A percentile compares a stretch with the other conserved stretches of the same genome.
Evolutionary conservation across 2,329 filamentous ascomycete species (phyloP).

Genomic region (Coniosporium tulheliwenetii): DNA sequence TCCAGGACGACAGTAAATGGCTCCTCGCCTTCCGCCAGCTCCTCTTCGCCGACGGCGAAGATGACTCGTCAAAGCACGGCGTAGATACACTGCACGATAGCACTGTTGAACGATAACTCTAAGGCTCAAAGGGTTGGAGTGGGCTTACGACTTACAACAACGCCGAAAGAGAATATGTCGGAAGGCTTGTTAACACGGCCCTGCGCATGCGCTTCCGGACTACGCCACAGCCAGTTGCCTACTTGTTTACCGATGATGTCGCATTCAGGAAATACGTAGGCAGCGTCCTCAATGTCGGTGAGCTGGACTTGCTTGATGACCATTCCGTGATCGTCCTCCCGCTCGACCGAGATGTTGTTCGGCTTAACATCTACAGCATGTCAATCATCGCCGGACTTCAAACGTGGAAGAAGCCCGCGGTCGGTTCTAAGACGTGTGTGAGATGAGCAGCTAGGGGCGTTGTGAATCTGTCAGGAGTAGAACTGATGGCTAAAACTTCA

Average conservation of each 20-base stretch:
- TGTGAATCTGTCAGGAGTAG: background rate
- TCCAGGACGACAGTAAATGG: slow-evolving; percentile 25
- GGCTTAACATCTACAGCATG: slow-evolving; percentile 24
- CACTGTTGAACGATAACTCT: slow-evolving; percentile 4
- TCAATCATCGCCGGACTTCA: slow-evolving; percentile 6
- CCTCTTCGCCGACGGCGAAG: slow-evolving; percentile 21
- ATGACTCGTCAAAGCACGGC: slow-evolving; percentile 21
- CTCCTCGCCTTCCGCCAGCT: slow-evolving; percentile 18
- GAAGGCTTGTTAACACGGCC: slow-evolving; percentile 22
- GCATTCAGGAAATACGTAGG: slow-evolving; percentile 20
- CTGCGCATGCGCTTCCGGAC: slow-evolving; percentile 28
- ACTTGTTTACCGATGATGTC: slow-evolving; percentile 20
- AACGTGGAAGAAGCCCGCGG: slow-evolving; percentile 3
- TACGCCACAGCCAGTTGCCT: slow-evolving; percentile 30
- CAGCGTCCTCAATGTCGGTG: slow-evolving; percentile 26
- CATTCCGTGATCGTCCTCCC: slow-evolving; percentile 14
- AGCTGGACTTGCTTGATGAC: slow-evolving; percentile 21
- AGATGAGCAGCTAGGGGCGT: background rate
- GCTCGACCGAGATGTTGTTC: slow-evolving; percentile 28
- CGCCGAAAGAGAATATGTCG: slow-evolving; percentile 29
- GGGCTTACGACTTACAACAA: slow-evolving; percentile 20
- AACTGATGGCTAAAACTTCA: no score
- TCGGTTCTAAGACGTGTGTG: background rate
- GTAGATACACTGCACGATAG: slow-evolving; percentile 25
- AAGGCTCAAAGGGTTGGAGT: background rate